Conservation (phyloP, 2,329 filamentous ascomycete genomes). For the Ceratocystiopsis sp. region DNA sequence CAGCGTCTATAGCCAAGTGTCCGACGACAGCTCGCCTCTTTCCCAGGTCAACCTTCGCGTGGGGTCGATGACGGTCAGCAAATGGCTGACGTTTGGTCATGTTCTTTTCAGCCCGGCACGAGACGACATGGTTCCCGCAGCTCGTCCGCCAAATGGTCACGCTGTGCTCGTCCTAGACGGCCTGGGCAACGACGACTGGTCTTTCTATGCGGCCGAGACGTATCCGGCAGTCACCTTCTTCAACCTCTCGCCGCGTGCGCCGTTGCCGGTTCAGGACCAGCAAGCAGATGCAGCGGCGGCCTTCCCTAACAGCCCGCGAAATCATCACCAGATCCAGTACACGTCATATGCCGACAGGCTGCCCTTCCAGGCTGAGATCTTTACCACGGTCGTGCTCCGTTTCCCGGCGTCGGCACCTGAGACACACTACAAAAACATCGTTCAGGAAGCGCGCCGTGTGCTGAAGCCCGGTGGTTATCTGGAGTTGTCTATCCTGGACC, state of each 20-base stretch:
- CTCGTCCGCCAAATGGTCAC: constrained; percentile 33
- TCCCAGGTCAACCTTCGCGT: constrained; percentile 62
- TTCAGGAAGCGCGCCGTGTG: constrained; percentile 61
- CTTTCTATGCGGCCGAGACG: constrained; percentile 67
- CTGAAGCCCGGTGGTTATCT: constrained; percentile 62
- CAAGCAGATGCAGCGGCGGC: constrained; percentile 23
- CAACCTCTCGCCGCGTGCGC: constrained; percentile 48
- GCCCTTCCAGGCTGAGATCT: constrained; percentile 60
- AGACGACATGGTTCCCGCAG: constrained; percentile 45
- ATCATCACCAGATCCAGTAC: constrained; percentile 62
- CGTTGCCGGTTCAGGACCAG: constrained; percentile 23
- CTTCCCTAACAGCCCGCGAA: constrained; percentile 42
- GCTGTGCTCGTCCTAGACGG: constrained; percentile 66
- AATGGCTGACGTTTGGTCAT: constrained; percentile 73
- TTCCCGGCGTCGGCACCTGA: constrained; percentile 58
- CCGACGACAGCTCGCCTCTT: constrained; percentile 43
- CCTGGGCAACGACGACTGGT: constrained; percentile 78
- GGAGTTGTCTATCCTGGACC: constrained; percentile 62
- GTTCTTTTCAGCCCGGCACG: constrained; percentile 68
- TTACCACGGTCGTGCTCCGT: constrained; percentile 58
- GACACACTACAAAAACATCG: constrained; percentile 49
- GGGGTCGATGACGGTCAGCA: constrained; percentile 70
- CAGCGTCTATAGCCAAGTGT: constrained; percentile 28
- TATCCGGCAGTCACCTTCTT: constrained; percentile 62
- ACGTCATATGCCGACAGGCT: constrained; percentile 45